A percentile compares a stretch with the other conserved stretches of the same genome.
These are phyloP conservation scores for Tulasnella sp. DNA, from an alignment of 768 basidiomycete genomes.

Conservation along the genomic window DNA sequence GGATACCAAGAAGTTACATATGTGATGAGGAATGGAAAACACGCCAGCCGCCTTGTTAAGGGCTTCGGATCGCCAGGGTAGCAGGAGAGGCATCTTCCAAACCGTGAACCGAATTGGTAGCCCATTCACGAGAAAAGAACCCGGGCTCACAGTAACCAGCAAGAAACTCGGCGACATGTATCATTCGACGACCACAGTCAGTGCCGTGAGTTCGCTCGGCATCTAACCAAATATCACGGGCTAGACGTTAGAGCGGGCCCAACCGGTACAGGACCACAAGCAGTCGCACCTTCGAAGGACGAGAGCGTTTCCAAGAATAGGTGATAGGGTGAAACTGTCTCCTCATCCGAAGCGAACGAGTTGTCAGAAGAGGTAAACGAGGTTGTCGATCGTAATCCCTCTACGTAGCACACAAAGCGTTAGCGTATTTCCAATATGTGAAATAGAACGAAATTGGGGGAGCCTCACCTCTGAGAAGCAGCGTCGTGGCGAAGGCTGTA, in stretches of 20 bases:
- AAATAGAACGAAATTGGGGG: too few relatives aligned
- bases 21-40: too few relatives aligned
- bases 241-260: neutral
- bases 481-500: neutral
- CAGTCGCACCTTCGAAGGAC: neutral
- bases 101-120: neutral
- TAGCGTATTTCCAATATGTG: neutral
- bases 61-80: neutral
- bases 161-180: neutral
- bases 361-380: neutral
- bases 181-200: constrained; percentile 7
- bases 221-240: neutral
- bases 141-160: neutral
- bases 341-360: neutral
- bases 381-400: neutral
- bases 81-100: neutral
- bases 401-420: neutral
- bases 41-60: too few relatives aligned
- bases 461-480: neutral
- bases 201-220: neutral
- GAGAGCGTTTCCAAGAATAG: neutral
- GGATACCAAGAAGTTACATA: too few relatives aligned
- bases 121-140: neutral
- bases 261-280: neutral
- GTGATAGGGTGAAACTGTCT: neutral